These are phyloP conservation scores for Echinosophora koreensis DNA, from an alignment of 306 rosid species.

Conservation along the genomic window DNA sequence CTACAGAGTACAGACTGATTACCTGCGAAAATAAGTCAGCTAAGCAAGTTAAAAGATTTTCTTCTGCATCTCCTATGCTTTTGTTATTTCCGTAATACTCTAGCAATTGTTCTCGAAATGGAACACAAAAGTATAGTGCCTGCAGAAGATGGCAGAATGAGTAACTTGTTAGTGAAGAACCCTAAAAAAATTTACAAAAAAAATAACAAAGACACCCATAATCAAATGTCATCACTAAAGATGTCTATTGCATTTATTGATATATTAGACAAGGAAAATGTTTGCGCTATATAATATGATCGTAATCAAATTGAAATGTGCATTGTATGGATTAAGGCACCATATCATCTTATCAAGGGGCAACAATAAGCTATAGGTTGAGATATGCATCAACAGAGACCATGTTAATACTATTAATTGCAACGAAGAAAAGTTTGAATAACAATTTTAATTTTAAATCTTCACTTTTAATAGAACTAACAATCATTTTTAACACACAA, in stretches of 20 bases:
- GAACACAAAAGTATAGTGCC: constrained; percentile 99
- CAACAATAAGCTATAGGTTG: constrained; percentile 1
- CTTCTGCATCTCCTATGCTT: constrained; percentile 78
- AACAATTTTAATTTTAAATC: not conserved
- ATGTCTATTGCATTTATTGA: constrained; percentile 22
- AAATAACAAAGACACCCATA: constrained; percentile 8
- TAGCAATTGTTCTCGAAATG: constrained; percentile 93
- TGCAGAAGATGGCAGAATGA: constrained; percentile 52
- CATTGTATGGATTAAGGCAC: too few relatives aligned
- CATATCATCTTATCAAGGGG: not conserved
- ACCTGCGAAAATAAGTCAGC: constrained; percentile 99
- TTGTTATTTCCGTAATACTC: constrained; percentile 87
- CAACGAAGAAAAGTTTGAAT: not conserved
- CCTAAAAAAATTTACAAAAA: constrained; percentile 18
- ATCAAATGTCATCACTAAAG: constrained; percentile 24
- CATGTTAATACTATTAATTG: not conserved
- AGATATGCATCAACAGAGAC: not conserved
- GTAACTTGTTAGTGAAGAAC: constrained; percentile 27
- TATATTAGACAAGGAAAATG: constrained; percentile 1
- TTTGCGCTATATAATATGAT: not conserved
- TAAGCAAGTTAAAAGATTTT: constrained; percentile 96
- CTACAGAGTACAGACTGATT: constrained; percentile 43
- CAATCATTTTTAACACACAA: not conserved
- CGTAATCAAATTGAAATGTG: not conserved
- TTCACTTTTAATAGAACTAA: not conserved